Conservation (phyloP, 495 filamentous ascomycete genomes). For the Schizothecium vesticola region DNA sequence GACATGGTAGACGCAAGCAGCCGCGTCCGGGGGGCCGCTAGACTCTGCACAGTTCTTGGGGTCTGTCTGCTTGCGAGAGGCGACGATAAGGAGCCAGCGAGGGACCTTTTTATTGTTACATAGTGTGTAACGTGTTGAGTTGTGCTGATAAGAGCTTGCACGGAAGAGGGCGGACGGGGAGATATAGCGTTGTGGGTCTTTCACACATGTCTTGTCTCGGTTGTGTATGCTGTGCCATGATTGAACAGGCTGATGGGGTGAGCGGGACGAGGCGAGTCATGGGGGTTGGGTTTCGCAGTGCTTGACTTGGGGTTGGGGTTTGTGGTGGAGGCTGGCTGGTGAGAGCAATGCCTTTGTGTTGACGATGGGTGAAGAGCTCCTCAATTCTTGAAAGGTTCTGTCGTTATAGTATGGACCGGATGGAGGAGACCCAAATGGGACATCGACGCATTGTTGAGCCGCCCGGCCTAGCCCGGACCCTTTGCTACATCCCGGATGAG, state of each 20-base stretch:
- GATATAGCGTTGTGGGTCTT: neutral
- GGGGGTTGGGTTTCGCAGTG: neutral
- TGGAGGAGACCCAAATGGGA: neutral
- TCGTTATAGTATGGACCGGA: neutral
- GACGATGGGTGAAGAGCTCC: neutral
- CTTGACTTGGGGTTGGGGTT: neutral
- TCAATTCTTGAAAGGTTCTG: neutral
- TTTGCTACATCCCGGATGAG: too few species aligned
- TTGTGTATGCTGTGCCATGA: neutral
- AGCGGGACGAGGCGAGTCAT: neutral
- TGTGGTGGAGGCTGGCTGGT: neutral
- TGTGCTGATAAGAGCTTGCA: neutral
- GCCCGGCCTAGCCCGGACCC: too few species aligned
- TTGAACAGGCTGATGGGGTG: neutral
- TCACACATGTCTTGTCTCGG: neutral
- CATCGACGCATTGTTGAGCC: neutral
- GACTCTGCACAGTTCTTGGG: neutral
- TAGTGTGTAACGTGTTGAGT: neutral
- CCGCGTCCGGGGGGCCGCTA: neutral
- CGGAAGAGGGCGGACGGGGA: neutral
- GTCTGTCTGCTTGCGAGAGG: neutral
- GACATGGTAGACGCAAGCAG: neutral
- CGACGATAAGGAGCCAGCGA: neutral
- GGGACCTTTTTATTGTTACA: neutral
- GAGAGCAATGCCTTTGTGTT: neutral